phyloP scores from a whole-genome alignment of 1,284 basidiomycete genomes.

The Ganoderma sinense region DNA sequence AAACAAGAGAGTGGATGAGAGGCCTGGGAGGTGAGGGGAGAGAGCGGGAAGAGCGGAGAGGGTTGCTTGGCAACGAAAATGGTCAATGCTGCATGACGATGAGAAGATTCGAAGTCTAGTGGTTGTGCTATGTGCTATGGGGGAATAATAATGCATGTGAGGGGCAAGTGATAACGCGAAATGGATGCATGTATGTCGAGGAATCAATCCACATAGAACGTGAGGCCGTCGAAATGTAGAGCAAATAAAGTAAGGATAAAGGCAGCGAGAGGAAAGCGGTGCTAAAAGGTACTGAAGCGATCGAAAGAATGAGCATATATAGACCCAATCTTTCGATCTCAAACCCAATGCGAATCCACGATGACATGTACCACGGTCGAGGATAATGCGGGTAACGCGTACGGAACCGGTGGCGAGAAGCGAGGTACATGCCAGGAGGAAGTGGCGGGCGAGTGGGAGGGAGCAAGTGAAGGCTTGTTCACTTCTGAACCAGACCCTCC shows the following conservation, averaged over 20 bases:
- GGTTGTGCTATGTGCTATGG: not conserved
- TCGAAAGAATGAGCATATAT: not conserved
- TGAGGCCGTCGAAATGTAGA: not conserved
- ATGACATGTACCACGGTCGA: not conserved
- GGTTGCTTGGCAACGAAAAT: not conserved
- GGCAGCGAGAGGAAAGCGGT: not conserved
- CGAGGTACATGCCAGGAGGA: not conserved
- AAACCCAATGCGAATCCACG: not conserved
- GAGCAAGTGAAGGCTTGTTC: not conserved
- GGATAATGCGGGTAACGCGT: not conserved
- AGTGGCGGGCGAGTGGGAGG: too few relatives aligned
- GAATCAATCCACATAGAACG: not conserved
- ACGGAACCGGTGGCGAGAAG: not conserved
- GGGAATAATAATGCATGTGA: not conserved
- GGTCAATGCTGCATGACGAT: not conserved
- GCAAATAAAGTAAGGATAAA: conserved; percentile 5
- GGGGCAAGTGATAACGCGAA: not conserved
- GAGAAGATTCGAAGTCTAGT: not conserved
- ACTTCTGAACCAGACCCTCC: conserved; percentile 58
- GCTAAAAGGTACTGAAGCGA: not conserved
- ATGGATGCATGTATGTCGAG: not conserved
- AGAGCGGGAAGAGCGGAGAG: not conserved
- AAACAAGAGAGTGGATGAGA: not conserved
- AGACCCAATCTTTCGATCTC: not conserved
- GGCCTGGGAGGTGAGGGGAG: too few relatives aligned